These are phyloP conservation scores for Vanderwaltozyma tropicalis DNA, from an alignment of 805 yeast genomes.

Conservation along the genomic window DNA sequence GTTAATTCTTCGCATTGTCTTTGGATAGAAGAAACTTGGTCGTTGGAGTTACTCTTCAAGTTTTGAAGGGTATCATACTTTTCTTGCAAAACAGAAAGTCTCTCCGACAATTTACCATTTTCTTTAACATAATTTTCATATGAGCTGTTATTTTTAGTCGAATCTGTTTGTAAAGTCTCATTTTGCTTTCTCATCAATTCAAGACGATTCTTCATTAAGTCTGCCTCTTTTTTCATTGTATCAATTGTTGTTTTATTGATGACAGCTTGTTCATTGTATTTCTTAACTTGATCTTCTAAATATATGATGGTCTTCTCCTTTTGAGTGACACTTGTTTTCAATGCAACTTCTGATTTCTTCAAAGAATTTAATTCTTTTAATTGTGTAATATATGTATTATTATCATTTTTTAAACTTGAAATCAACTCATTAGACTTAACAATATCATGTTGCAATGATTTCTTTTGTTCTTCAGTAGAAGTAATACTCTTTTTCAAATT, in stretches of 20 bases:
- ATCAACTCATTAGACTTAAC: slow-evolving; percentile 8
- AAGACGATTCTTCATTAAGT: slow-evolving; percentile 23
- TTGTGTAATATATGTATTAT: slow-evolving; percentile 10
- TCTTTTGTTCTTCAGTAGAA: slow-evolving; percentile 4
- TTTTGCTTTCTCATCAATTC: slow-evolving; percentile 31
- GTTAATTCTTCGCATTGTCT: slow-evolving; percentile 65
- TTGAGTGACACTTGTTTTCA: slow-evolving; percentile 22
- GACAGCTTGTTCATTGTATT: slow-evolving; percentile 23
- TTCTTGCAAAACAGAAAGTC: slow-evolving; percentile 30
- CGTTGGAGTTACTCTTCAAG: slow-evolving; percentile 31
- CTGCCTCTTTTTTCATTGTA: slow-evolving; percentile 26
- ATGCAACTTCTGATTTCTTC: slow-evolving; percentile 8
- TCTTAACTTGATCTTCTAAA: slow-evolving; percentile 34
- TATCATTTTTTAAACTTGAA: slow-evolving; percentile 11
- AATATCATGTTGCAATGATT: slow-evolving; percentile 3
- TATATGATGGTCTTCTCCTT: slow-evolving; percentile 32
- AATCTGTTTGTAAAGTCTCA: slow-evolving; percentile 27
- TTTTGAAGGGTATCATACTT: slow-evolving; percentile 31
- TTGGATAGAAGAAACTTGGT: slow-evolving; percentile 40
- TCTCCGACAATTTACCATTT: slow-evolving; percentile 34
- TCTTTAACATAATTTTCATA: slow-evolving; percentile 31
- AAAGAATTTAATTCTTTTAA: slow-evolving; percentile 13
- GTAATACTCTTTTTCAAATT: slow-evolving; percentile 7
- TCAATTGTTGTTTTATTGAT: slow-evolving; percentile 21
- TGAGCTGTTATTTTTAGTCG: slow-evolving; percentile 30